Base-by-base conservation (phyloP, 2,329 filamentous ascomycete species). In the Fonsecaea erecta region DNA sequence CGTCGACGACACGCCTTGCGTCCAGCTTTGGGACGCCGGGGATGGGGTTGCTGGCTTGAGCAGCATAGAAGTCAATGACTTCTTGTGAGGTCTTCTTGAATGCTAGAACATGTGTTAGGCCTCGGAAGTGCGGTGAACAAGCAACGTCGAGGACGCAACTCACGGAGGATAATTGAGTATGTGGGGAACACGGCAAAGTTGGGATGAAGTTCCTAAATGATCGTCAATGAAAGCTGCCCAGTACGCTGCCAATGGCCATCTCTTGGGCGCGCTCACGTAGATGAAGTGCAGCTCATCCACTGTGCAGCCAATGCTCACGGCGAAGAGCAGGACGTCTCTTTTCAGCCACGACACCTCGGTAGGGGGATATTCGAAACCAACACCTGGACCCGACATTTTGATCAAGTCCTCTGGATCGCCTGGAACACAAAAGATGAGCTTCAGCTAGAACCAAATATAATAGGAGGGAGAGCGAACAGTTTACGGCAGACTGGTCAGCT, bases 261-360 rank as follows among this genome's bases (percentile, higher is more conserved):
- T 28, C 14, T 21, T 26, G 9, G 21, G 37, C n/a, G 28, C 21
- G 40, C 85, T 66, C 83, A 95, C 92, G 74, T 93, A 97, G 80
- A 97, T 88, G 76, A 94, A 96, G 76, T 97, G 92, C 74, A 97
- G 86, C 83, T 97, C 93, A 72, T 96, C 88, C n/a, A 64, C 64
- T 12, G 87, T 94, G 75, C 85, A 88, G 63, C 93, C 93, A 76
- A 97, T 94, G 80, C 90, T 94, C 78, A 90, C 90, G 72, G 93
- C 93, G 77, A 97, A 97, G 67, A 98, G 88, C 67, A 97, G 84
- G 37, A 89, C 87, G 82, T 97, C 93, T 71, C 93, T 88, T 85
- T 93, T 93, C 73, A 91, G 79, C 93, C 93, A 97, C 72, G 89
- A 86, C 11, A 96, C 92, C 75, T 89, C 85, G 74, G 86, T 82